These are phyloP conservation scores for Solanum tacnaense DNA, from an alignment of 257 asterid genomes.

Conservation along the genomic window DNA sequence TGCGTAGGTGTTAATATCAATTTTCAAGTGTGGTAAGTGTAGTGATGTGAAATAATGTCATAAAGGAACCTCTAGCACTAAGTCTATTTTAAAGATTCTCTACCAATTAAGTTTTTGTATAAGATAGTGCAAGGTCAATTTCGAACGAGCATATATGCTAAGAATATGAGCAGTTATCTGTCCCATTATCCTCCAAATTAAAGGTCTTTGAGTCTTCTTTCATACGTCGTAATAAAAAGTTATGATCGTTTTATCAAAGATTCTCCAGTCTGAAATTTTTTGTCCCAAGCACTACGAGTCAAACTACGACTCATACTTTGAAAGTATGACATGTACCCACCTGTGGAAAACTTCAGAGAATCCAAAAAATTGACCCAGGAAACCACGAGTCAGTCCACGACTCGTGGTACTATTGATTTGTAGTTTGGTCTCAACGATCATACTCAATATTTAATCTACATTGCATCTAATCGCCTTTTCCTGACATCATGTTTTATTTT, in stretches of 20 bases:
- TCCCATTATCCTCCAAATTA: background rate
- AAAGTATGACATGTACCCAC: background rate
- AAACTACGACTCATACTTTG: background rate
- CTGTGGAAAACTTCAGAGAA: background rate
- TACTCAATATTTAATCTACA: conserved; percentile 49
- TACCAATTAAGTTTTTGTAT: background rate
- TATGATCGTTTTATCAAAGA: background rate
- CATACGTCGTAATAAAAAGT: background rate
- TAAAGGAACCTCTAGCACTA: background rate
- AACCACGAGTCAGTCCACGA: background rate
- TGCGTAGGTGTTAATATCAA: background rate
- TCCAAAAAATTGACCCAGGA: background rate
- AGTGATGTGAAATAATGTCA: background rate
- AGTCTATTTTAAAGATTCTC: background rate
- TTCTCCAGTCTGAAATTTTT: too few relatives aligned
- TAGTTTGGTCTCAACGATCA: background rate
- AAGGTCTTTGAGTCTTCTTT: background rate
- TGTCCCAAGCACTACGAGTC: background rate
- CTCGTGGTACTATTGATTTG: background rate
- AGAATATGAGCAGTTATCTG: background rate
- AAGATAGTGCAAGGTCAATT: background rate
- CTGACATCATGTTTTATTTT: conserved; percentile 78
- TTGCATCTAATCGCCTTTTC: conserved; percentile 55
- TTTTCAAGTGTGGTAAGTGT: background rate
- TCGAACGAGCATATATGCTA: background rate